A percentile compares a stretch with the other conserved stretches of the same genome.
phyloP scores from a whole-genome alignment of 192 early-diverging fungal genomes.

The Allomyces macrogynus region DNA sequence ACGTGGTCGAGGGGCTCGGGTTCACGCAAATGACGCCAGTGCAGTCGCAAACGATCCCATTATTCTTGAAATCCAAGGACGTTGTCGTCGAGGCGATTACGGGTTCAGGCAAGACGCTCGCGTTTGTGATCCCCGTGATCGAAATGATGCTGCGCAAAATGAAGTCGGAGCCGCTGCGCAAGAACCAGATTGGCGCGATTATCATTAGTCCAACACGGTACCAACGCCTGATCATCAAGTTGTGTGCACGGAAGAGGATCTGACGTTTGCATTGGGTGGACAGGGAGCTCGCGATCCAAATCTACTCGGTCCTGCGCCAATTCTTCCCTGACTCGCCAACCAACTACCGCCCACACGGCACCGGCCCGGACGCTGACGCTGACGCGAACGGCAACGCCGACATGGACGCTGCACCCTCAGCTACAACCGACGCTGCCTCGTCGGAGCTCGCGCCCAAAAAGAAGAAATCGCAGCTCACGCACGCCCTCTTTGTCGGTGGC shows the following conservation, averaged over 20 bases:
- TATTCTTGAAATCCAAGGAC: slow-evolving; percentile 80
- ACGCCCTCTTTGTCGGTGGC: slow-evolving; percentile 57
- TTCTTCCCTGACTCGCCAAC: slow-evolving; percentile 18
- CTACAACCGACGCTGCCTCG: too few relatives aligned
- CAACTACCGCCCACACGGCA: slow-evolving; percentile 3
- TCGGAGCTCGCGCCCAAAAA: slow-evolving; percentile 7
- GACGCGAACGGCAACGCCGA: too few relatives aligned
- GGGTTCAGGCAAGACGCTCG: slow-evolving; percentile 87
- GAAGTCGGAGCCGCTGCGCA: slow-evolving; percentile 23
- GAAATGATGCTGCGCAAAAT: slow-evolving; percentile 57
- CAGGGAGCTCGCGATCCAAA: slow-evolving; percentile 76
- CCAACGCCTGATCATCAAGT: too few relatives aligned
- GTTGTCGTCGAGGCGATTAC: slow-evolving; percentile 93
- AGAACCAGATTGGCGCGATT: slow-evolving; percentile 64
- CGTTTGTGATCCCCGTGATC: slow-evolving; percentile 78
- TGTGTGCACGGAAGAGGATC: too few relatives aligned
- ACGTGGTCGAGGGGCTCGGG: slow-evolving; percentile 38
- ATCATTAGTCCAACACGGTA: slow-evolving; percentile 69
- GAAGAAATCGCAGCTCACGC: slow-evolving; percentile 11
- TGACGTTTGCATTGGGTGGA: background rate
- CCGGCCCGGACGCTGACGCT: slow-evolving; percentile 7
- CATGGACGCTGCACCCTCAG: too few relatives aligned
- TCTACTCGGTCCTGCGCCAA: slow-evolving; percentile 42
- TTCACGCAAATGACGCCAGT: slow-evolving; percentile 85
- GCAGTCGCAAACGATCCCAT: slow-evolving; percentile 74